These are phyloP conservation scores for Vaccinium corymbosum DNA, from an alignment of 148 eudicot genomes.

Conservation along the genomic window DNA sequence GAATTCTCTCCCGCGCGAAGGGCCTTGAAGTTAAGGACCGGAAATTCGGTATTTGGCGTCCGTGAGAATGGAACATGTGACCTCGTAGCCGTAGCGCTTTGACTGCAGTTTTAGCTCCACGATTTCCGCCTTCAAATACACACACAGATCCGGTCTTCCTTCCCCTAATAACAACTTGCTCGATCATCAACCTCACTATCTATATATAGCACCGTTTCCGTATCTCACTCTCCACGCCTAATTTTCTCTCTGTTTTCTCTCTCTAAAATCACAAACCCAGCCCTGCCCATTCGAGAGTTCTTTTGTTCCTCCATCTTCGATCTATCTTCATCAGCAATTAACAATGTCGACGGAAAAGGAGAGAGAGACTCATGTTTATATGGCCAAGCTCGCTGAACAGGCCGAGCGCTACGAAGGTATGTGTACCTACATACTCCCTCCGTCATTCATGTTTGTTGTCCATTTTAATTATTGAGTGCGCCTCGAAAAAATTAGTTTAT, in stretches of 20 bases:
- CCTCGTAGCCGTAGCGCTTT: no score
- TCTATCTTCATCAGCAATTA: background rate
- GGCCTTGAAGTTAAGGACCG: no score
- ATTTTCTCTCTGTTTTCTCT: background rate
- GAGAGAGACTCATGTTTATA: conserved; percentile 14
- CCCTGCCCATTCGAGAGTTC: background rate
- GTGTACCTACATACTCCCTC: no score
- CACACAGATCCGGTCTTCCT: background rate
- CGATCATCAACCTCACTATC: background rate
- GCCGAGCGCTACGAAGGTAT: conserved; percentile 25
- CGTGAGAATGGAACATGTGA: no score
- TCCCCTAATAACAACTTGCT: background rate
- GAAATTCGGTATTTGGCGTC: no score
- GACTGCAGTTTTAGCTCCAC: background rate
- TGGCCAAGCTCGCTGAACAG: conserved; percentile 23
- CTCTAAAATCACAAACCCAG: background rate
- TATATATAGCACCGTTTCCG: background rate
- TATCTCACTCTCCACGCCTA: background rate
- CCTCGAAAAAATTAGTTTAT: no score
- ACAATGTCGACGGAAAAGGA: conserved; percentile 5
- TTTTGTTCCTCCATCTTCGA: background rate
- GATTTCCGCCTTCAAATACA: background rate
- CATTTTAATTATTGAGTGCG: no score
- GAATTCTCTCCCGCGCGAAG: no score
- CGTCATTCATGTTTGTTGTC: no score